phyloP scores from a whole-genome alignment of 805 yeast genomes.

The Candida namnaoensis region DNA sequence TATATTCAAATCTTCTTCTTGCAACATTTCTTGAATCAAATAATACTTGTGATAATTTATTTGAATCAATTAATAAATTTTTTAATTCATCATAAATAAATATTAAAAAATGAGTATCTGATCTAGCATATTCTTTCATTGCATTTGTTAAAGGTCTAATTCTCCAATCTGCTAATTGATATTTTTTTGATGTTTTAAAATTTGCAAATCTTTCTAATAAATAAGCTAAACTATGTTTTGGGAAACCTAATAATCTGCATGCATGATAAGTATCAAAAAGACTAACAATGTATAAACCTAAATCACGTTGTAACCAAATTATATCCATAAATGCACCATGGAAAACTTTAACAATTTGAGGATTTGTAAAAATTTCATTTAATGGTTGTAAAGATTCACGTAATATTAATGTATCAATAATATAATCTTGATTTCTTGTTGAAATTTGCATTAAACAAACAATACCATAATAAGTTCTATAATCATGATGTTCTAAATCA shows the following conservation, averaged over 20 bases:
- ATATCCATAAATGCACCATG: conserved; percentile 98
- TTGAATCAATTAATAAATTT: conserved; percentile 44
- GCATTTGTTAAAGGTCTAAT: conserved; percentile 70
- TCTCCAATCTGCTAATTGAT: conserved; percentile 97
- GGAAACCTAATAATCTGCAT: conserved; percentile 67
- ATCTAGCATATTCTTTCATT: conserved; percentile 81
- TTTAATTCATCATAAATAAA: conserved; percentile 71
- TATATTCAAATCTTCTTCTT: conserved; percentile 70
- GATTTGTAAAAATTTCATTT: conserved; percentile 75
- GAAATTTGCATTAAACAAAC: conserved; percentile 93
- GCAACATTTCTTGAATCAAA: conserved; percentile 76
- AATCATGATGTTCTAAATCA: conserved; percentile 95
- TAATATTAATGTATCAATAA: conserved; percentile 76
- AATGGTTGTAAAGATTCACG: conserved; percentile 61
- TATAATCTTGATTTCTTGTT: conserved; percentile 71
- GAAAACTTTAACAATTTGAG: conserved; percentile 73
- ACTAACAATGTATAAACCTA: conserved; percentile 84
- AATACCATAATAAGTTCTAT: conserved; percentile 81
- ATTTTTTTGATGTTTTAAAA: conserved; percentile 86
- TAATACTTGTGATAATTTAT: conserved; percentile 53
- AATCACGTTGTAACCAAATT: conserved; percentile 92
- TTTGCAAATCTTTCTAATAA: conserved; percentile 71
- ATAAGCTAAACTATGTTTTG: conserved; percentile 72
- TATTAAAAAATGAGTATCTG: conserved; percentile 89
- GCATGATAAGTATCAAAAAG: conserved; percentile 93